phyloP scores from a whole-genome alignment of 768 basidiomycete genomes.

The Serendipita indica region DNA sequence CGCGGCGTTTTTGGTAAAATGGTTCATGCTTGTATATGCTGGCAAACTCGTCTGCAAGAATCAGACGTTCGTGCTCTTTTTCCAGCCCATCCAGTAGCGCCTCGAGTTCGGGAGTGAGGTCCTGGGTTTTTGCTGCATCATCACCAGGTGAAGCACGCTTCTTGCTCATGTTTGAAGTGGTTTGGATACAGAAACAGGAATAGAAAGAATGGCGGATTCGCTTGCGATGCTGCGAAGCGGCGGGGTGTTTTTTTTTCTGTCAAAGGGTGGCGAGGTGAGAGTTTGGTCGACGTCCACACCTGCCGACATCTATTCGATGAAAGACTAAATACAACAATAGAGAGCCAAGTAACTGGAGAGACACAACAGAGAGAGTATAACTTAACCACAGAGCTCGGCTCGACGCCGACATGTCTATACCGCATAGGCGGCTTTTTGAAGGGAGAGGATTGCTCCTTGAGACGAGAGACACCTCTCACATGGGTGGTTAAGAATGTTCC shows the following conservation, averaged over 20 bases:
- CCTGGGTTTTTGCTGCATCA: conserved; percentile 44
- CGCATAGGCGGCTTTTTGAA: background rate
- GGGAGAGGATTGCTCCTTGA: background rate
- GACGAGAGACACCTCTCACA: background rate
- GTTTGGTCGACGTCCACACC: no score
- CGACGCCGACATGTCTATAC: background rate
- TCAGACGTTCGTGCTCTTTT: conserved; percentile 54
- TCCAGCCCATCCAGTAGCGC: conserved; percentile 49
- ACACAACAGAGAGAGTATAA: no score
- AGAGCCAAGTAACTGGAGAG: no score
- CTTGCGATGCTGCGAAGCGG: no score
- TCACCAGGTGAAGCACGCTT: conserved; percentile 74
- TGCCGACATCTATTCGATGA: no score
- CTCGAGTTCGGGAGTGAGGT: conserved; percentile 58
- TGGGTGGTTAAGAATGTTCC: background rate
- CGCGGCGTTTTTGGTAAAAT: conserved; percentile 58
- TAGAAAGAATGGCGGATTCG: no score
- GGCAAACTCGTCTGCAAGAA: conserved; percentile 33
- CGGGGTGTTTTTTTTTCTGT: no score
- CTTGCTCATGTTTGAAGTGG: conserved; percentile 14
- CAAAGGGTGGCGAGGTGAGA: no score
- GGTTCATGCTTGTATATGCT: conserved; percentile 42
- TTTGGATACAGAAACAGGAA: no score
- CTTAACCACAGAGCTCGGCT: no score
- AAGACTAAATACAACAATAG: no score